Conservation (phyloP, 2,329 filamentous ascomycete species). For the Cladosporium sp. region DNA sequence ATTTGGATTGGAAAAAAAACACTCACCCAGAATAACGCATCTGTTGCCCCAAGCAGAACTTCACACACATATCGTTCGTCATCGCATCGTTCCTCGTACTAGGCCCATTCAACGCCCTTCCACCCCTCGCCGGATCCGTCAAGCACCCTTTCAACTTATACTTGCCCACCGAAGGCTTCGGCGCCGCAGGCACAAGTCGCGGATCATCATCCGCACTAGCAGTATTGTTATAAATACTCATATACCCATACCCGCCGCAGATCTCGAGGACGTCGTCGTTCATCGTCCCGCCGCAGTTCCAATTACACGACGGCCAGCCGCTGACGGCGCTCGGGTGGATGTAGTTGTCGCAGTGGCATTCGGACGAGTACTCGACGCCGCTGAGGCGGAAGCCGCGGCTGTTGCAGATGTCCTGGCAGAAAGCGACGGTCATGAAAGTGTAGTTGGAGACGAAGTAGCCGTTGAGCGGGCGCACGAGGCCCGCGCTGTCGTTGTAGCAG, state of each 20-base stretch:
- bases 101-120: slow-evolving; percentile 26
- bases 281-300: slow-evolving; percentile 33
- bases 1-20: background rate
- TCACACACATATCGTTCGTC: slow-evolving; percentile 33
- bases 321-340: slow-evolving; percentile 32
- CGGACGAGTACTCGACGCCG: slow-evolving; percentile 36
- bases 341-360: slow-evolving; percentile 38
- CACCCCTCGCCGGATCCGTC: slow-evolving; percentile 26
- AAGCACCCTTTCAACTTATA: slow-evolving; percentile 28
- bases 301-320: slow-evolving; percentile 26
- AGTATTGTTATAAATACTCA: slow-evolving; percentile 38
- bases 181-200: slow-evolving; percentile 22
- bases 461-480: slow-evolving; percentile 29
- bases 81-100: slow-evolving; percentile 22
- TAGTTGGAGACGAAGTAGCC: slow-evolving; percentile 27
- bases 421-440: slow-evolving; percentile 36
- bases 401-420: slow-evolving; percentile 36
- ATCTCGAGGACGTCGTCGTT: slow-evolving; percentile 26
- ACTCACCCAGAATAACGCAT: slow-evolving; percentile 34
- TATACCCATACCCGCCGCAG: slow-evolving; percentile 35
- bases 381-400: slow-evolving; percentile 31
- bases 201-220: slow-evolving; percentile 32
- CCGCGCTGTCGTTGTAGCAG: slow-evolving; percentile 38
- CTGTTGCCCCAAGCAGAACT: slow-evolving; percentile 33
- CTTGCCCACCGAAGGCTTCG: slow-evolving; percentile 28